Base-by-base conservation (phyloP, 305 asterid genomes). In the Solanum hybrid region DNA sequence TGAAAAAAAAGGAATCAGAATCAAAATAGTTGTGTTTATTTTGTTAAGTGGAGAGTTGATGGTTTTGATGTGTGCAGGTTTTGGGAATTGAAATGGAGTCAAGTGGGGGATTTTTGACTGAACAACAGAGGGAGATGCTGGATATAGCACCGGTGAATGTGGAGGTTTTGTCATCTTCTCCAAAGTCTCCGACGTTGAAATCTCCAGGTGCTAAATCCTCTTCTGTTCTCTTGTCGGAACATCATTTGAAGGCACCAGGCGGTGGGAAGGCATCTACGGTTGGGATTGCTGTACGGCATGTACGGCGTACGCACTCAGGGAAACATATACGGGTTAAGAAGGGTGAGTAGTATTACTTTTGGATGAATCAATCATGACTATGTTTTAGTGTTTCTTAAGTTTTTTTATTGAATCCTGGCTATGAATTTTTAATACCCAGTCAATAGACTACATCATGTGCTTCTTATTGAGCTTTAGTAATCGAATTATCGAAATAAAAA, bases 61-160 rank as follows among this genome's bases (percentile, higher is more conserved):
- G 78, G 39, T 79, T 79, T 57, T 70, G 32, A 76, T 73, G 36
- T 87, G 85, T 86, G 91, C 91, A 94, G 98, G 95, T 93, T 93
- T 93, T 94, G 77, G 77, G 15, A 39, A 39, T 39, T 92, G 92
- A 90, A 91, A 97, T 97, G 99, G 96, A 97, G 87, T 93, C 96
- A 92, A 76, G 92, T 33, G 98, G 93, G 95, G 98, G 99, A 10
- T 97, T 97, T 91, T 94, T 97, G 95, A 96, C 98, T 83, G 96
- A 97, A 93, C 95, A 91, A 90, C 99, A 97, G 95, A 95, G 98
- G 97, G 96, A 96, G 94, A 92, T 83, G 95, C 90, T 96, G 94
- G 94, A 94, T 90, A 90, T 95, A 39, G 99, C 99, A 12, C 89
- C 98, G 39, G 96, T 93, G 89, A 96, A 95, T 94, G 94, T 94